Percentiles rank a stretch among this genome's conserved stretches.
Evolutionary conservation across 2,329 filamentous ascomycete species (phyloP).

Genomic region (Fusarium kyushuense): DNA sequence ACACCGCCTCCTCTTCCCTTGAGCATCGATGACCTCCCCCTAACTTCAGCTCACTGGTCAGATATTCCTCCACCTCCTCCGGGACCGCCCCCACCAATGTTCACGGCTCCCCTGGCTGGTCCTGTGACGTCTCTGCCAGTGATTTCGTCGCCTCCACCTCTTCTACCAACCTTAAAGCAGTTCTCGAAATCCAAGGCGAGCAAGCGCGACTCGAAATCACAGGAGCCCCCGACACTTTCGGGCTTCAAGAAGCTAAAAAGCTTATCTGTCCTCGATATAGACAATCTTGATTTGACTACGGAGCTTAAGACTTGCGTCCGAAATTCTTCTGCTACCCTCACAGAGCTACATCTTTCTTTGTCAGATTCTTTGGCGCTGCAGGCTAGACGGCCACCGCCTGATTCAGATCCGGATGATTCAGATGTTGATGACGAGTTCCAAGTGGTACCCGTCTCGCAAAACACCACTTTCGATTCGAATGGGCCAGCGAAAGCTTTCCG

Average conservation of each 20-base stretch:
- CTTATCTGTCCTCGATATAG: conserved; percentile 70
- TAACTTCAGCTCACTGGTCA: conserved; percentile 51
- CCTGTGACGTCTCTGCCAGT: conserved; percentile 29
- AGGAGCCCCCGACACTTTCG: conserved; percentile 66
- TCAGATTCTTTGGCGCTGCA: conserved; percentile 63
- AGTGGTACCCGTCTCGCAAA: conserved; percentile 53
- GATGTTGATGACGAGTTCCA: conserved; percentile 69
- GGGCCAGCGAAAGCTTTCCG: conserved; percentile 60
- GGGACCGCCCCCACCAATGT: conserved; percentile 35
- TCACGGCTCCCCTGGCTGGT: conserved; percentile 34
- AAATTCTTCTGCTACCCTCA: conserved; percentile 66
- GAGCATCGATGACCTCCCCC: conserved; percentile 43
- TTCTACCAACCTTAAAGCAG: conserved; percentile 54
- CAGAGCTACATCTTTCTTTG: conserved; percentile 68
- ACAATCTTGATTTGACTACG: conserved; percentile 65
- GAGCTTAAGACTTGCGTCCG: conserved; percentile 68
- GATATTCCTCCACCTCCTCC: conserved; percentile 44
- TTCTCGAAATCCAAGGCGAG: conserved; percentile 50
- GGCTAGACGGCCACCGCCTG: conserved; percentile 54
- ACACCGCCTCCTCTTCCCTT: conserved; percentile 61
- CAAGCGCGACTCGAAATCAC: conserved; percentile 49
- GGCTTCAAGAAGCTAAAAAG: conserved; percentile 67
- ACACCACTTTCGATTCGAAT: conserved; percentile 53
- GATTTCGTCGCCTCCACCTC: conserved; percentile 46
- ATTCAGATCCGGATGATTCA: conserved; percentile 61